These are phyloP conservation scores for Pseudozyma pruni DNA, from an alignment of 1,284 basidiomycete species.

Conservation along the genomic window DNA sequence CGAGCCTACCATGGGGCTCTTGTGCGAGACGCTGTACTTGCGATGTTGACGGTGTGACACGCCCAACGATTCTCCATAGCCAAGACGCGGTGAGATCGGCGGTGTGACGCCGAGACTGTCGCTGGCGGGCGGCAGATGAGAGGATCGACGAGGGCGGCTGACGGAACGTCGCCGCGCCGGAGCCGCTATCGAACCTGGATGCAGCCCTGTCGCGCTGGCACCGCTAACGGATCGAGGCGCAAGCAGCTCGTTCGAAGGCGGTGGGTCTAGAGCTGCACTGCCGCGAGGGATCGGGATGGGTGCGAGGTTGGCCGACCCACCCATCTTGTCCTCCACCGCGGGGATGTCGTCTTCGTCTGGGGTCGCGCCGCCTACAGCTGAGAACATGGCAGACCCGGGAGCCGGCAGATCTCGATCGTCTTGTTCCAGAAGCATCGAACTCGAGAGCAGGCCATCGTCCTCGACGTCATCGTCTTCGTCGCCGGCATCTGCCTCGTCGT, in stretches of 20 bases:
- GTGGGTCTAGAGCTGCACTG: conserved; percentile 13
- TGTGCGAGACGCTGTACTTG: conserved; percentile 49
- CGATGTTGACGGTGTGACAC: conserved; percentile 38
- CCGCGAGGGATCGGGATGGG: conserved; percentile 56
- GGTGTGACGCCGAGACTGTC: conserved; percentile 48
- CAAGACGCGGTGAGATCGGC: conserved; percentile 59
- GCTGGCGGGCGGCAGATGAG: conserved; percentile 27
- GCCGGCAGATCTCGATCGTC: conserved; percentile 46
- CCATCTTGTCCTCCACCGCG: conserved; percentile 55
- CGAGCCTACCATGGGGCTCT: conserved; percentile 51
- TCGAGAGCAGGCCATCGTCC: conserved; percentile 44
- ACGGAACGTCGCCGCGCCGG: conserved; percentile 23
- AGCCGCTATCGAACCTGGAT: conserved; percentile 6
- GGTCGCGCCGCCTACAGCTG: conserved; percentile 28
- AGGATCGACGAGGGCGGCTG: conserved; percentile 46
- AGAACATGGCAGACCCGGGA: conserved; percentile 39
- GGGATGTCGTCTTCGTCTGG: conserved; percentile 59
- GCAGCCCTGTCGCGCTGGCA: conserved; percentile 5
- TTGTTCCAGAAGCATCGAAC: conserved; percentile 38
- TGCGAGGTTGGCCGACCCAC: conserved; percentile 41
- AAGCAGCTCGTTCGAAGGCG: conserved; percentile 18
- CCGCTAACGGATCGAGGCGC: conserved; percentile 15
- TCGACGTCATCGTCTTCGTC: conserved; percentile 24
- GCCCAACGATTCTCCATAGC: conserved; percentile 35
- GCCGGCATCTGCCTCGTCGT: conserved; percentile 27